A percentile compares a stretch with the other conserved stretches of the same genome.
phyloP scores from a whole-genome alignment of 2,329 filamentous ascomycete genomes.

The Stromatinia cepivora region DNA sequence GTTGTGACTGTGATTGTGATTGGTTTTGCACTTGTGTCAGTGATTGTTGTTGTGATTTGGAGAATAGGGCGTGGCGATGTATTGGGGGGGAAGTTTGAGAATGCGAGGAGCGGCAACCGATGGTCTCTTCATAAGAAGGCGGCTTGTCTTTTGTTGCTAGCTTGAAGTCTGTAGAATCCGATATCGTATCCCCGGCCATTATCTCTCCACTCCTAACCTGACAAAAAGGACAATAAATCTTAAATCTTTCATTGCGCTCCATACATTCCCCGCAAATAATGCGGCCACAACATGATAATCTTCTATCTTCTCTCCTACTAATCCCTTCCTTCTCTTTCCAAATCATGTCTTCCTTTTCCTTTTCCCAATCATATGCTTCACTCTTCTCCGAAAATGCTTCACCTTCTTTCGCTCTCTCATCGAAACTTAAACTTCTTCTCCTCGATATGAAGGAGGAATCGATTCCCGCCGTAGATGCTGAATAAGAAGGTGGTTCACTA shows the following conservation, averaged over 20 bases:
- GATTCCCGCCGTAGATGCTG: neutral
- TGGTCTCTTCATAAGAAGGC: neutral
- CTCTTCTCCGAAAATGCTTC: neutral
- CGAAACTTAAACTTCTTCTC: neutral
- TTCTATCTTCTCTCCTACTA: neutral
- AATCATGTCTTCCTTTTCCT: neutral
- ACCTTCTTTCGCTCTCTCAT: neutral
- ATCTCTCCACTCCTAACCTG: conserved; percentile 61
- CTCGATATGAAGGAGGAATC: neutral
- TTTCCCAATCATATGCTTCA: neutral
- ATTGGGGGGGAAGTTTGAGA: conserved; percentile 13
- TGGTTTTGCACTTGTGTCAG: conserved; percentile 27
- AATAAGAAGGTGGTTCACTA: neutral
- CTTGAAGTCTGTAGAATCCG: neutral
- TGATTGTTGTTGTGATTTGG: conserved; percentile 27
- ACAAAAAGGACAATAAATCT: conserved; percentile 62
- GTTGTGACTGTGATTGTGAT: conserved; percentile 30
- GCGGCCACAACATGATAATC: conserved; percentile 13
- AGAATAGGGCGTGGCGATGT: conserved; percentile 44
- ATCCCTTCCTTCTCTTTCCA: neutral
- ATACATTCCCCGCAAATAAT: conserved; percentile 19
- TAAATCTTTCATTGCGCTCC: conserved; percentile 6
- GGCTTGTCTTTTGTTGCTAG: neutral
- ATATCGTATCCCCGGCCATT: neutral
- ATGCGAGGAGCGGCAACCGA: conserved; percentile 7